These are phyloP conservation scores for Fusarium liriodendri DNA, from an alignment of 2,329 filamentous ascomycete genomes.

Conservation along the genomic window DNA sequence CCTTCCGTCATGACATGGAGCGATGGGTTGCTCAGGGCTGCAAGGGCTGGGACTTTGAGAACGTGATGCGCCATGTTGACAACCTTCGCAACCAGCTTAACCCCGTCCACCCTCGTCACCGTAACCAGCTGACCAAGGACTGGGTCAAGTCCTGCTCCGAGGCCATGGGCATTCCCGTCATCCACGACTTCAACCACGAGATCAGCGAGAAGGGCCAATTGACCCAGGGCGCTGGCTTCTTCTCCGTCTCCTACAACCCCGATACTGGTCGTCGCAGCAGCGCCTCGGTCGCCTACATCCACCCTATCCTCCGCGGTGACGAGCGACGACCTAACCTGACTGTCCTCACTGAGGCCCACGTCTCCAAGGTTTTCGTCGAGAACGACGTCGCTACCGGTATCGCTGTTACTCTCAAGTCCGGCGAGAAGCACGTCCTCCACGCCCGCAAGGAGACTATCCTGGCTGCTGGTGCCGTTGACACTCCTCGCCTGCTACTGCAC, in stretches of 20 bases:
- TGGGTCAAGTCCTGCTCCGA: slow-evolving; percentile 86
- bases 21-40: slow-evolving; percentile 86
- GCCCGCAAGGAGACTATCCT: slow-evolving; percentile 83
- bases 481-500: slow-evolving; percentile 73
- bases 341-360: slow-evolving; percentile 88
- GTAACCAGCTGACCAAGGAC: slow-evolving; percentile 91
- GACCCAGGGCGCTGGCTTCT: slow-evolving; percentile 85
- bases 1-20: slow-evolving; percentile 88
- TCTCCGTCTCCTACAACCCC: slow-evolving; percentile 91
- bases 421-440: slow-evolving; percentile 65
- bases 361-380: slow-evolving; percentile 81
- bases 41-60: slow-evolving; percentile 88
- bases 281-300: slow-evolving; percentile 91
- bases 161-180: slow-evolving; percentile 82
- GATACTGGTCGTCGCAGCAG: slow-evolving; percentile 87
- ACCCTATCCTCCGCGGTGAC: slow-evolving; percentile 86
- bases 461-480: slow-evolving; percentile 84
- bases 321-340: slow-evolving; percentile 87
- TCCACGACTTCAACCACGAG: slow-evolving; percentile 87
- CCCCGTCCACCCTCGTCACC: slow-evolving; percentile 85
- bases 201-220: slow-evolving; percentile 80
- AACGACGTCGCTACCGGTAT: slow-evolving; percentile 79
- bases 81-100: slow-evolving; percentile 91
- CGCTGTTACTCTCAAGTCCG: slow-evolving; percentile 69
- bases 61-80: slow-evolving; percentile 83